phyloP scores from a whole-genome alignment of 805 yeast species.

The Saccharomycopsis sp. region DNA sequence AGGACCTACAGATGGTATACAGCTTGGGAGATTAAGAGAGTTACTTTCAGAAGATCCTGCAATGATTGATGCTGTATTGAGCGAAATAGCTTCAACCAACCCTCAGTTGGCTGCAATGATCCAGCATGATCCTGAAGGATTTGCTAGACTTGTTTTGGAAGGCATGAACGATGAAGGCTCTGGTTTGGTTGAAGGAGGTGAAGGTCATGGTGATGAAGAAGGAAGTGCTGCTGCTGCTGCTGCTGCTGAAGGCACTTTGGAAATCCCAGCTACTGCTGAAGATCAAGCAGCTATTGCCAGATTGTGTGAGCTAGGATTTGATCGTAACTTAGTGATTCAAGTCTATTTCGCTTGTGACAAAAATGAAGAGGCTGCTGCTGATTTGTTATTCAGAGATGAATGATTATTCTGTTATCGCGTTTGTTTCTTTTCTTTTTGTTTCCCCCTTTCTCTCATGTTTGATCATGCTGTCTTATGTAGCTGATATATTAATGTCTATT shows the following conservation, averaged over 20 bases:
- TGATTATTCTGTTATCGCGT: not conserved
- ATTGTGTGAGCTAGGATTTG: slow-evolving; percentile 89
- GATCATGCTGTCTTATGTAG: not conserved
- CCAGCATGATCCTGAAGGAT: slow-evolving; percentile 84
- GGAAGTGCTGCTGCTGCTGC: slow-evolving; percentile 22
- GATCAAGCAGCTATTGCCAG: slow-evolving; percentile 88
- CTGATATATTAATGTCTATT: not conserved
- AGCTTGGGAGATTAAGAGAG: slow-evolving; percentile 56
- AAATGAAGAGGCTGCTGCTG: slow-evolving; percentile 95
- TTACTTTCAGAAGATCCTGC: slow-evolving; percentile 83
- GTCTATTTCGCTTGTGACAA: slow-evolving; percentile 97
- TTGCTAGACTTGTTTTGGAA: slow-evolving; percentile 64
- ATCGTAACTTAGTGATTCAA: slow-evolving; percentile 78
- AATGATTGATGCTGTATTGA: slow-evolving; percentile 75
- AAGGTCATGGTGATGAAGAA: slow-evolving; percentile 35
- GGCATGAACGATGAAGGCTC: slow-evolving; percentile 48
- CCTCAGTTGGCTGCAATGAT: slow-evolving; percentile 81
- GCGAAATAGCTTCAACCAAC: slow-evolving; percentile 70
- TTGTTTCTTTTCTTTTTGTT: not conserved
- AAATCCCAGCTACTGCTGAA: slow-evolving; percentile 63
- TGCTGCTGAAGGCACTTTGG: slow-evolving; percentile 36
- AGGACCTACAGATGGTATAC: slow-evolving; percentile 37
- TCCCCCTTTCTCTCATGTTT: not conserved
- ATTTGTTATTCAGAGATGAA: slow-evolving; percentile 68
- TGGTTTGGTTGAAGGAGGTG: slow-evolving; percentile 32